Percentiles rank a stretch among this genome's conserved stretches.
phyloP scores from a whole-genome alignment of 108 stramenopile genomes.

The Nitzschia sp. region DNA sequence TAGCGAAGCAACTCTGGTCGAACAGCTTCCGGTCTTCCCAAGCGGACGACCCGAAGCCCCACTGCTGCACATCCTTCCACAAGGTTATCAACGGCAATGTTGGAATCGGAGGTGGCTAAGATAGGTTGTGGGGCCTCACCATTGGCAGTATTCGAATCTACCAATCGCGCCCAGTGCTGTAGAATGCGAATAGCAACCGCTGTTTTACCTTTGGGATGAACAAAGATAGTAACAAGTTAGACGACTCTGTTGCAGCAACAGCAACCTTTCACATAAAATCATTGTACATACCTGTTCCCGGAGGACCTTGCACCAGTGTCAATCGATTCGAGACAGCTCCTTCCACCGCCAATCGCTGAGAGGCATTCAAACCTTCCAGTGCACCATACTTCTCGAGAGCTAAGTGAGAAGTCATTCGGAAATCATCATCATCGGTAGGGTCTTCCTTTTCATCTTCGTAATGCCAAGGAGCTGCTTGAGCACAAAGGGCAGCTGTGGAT shows the following conservation, averaged over 20 bases:
- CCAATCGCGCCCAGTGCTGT: constrained; percentile 85
- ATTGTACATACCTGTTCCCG: constrained; percentile 52
- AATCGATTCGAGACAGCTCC: constrained; percentile 85
- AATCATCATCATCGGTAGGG: constrained; percentile 49
- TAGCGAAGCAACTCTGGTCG: constrained; percentile 86
- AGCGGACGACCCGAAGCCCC: constrained; percentile 84
- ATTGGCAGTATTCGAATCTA: constrained; percentile 42
- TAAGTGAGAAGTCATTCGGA: constrained; percentile 62
- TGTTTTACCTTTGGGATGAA: constrained; percentile 87
- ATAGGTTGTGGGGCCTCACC: constrained; percentile 73
- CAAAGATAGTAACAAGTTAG: constrained; percentile 1
- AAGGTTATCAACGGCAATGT: constrained; percentile 97
- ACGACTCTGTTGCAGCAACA: background rate
- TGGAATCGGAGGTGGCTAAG: constrained; percentile 89
- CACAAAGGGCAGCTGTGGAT: constrained; percentile 83
- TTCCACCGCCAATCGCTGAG: constrained; percentile 86
- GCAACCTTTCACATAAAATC: background rate
- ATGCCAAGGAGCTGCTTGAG: constrained; percentile 79
- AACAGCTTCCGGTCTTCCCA: constrained; percentile 92
- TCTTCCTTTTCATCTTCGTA: constrained; percentile 59
- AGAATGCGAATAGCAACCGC: constrained; percentile 88
- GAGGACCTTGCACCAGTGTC: constrained; percentile 87
- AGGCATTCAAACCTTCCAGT: constrained; percentile 82
- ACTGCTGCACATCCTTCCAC: constrained; percentile 92
- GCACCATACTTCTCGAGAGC: constrained; percentile 83